These are phyloP conservation scores for Gossypium davidsonii DNA, from an alignment of 441 rosid genomes.

Conservation along the genomic window DNA sequence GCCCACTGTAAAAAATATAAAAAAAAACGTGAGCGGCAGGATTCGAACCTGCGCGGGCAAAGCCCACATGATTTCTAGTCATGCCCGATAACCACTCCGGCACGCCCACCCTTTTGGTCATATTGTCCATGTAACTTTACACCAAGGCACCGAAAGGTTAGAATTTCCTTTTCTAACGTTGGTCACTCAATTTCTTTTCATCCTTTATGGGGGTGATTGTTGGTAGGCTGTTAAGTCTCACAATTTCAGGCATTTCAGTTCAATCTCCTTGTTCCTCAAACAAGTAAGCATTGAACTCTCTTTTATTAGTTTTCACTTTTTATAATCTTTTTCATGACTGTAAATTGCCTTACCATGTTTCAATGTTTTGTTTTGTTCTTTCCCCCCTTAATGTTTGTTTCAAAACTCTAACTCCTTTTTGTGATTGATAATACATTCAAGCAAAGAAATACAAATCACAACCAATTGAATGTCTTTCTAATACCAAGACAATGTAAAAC, in stretches of 20 bases:
- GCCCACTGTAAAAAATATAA: too few relatives aligned
- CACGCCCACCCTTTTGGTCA: constrained; percentile 19
- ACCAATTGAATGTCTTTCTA: too few relatives aligned
- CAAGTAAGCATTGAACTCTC: neutral
- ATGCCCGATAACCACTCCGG: constrained; percentile 76
- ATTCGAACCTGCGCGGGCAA: constrained; percentile 94
- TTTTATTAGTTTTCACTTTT: neutral
- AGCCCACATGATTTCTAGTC: constrained; percentile 98
- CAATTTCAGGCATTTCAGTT: neutral
- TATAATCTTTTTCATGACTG: neutral
- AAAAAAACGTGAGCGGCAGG: constrained; percentile 67
- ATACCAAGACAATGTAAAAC: too few relatives aligned
- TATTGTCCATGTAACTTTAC: neutral
- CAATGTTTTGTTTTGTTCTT: neutral
- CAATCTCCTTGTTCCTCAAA: neutral
- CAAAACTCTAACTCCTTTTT: too few relatives aligned
- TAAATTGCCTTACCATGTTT: neutral
- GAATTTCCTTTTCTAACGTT: neutral
- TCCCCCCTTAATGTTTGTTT: neutral
- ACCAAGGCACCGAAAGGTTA: neutral
- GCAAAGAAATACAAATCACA: too few relatives aligned
- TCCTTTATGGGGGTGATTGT: neutral
- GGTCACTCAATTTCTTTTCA: neutral
- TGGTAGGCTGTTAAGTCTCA: neutral
- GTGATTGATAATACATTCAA: too few relatives aligned